phyloP scores from a whole-genome alignment of 2,329 filamentous ascomycete genomes.

The Arthrobotrys megalospora region DNA sequence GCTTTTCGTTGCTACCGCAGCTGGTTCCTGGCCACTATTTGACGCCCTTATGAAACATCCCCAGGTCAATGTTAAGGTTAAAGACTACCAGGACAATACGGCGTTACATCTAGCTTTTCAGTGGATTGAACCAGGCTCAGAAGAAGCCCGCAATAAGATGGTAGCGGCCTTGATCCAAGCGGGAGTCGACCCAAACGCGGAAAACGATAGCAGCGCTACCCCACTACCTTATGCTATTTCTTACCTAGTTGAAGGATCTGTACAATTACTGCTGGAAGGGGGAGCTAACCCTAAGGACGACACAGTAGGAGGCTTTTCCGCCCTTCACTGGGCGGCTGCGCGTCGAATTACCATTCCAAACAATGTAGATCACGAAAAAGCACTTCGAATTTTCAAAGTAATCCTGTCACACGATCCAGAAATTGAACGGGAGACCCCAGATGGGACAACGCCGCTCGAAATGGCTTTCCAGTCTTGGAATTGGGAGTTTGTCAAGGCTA shows the following conservation, averaged over 20 bases:
- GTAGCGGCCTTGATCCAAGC: constrained; percentile 13
- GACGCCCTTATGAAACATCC: constrained; percentile 26
- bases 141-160: constrained; percentile 8
- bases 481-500: constrained; percentile 30
- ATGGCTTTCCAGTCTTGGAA: constrained; percentile 33
- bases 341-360: background rate
- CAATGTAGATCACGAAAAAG: constrained; percentile 7
- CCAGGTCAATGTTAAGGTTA: background rate
- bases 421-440: constrained; percentile 30
- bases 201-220: constrained; percentile 7
- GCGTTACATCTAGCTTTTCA: constrained; percentile 4
- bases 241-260: constrained; percentile 5
- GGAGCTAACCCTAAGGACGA: constrained; percentile 21
- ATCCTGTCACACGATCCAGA: constrained; percentile 16
- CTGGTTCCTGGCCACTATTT: constrained; percentile 9
- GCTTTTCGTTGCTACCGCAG: background rate
- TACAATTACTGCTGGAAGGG: constrained; percentile 11
- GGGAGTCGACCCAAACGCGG: constrained; percentile 19
- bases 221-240: constrained; percentile 19
- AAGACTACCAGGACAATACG: background rate
- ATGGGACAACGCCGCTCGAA: constrained; percentile 29
- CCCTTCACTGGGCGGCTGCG: constrained; percentile 36
- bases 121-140: constrained; percentile 1
- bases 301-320: constrained; percentile 8
- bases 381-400: constrained; percentile 25